Conservation (phyloP, 305 asterid species). For the Plantago lanceolata region DNA sequence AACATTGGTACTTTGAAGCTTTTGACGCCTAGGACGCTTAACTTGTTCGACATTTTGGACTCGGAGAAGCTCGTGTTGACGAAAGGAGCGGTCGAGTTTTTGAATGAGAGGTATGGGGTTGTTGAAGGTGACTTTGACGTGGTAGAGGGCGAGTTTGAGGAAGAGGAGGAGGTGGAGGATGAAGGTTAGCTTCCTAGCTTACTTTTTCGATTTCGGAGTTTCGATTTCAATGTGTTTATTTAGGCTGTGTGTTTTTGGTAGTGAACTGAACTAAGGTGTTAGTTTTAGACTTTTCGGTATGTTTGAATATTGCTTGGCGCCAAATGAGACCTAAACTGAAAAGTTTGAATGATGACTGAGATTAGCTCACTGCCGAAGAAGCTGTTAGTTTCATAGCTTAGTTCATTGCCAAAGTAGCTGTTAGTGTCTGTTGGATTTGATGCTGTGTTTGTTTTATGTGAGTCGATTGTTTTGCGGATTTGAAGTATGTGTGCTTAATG, state of each 20-base stretch:
- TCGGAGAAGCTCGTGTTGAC: constrained; percentile 71
- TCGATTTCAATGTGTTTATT: no score
- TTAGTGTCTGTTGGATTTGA: background rate
- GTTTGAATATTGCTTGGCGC: background rate
- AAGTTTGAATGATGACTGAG: no score
- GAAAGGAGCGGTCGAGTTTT: constrained; percentile 61
- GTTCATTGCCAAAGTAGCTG: background rate
- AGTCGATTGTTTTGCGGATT: background rate
- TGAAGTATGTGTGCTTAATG: background rate
- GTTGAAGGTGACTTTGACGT: constrained; percentile 38
- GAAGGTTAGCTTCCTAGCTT: constrained; percentile 42
- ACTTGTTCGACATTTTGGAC: constrained; percentile 82
- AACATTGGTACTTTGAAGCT: constrained; percentile 73
- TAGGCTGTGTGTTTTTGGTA: background rate
- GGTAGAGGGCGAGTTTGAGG: constrained; percentile 44
- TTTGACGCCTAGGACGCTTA: constrained; percentile 87
- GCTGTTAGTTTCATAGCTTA: no score
- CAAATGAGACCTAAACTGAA: background rate
- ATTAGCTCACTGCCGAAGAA: no score
- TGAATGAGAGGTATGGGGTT: constrained; percentile 76
- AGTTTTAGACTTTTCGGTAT: background rate
- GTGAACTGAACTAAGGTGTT: background rate
- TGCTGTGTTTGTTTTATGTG: background rate
- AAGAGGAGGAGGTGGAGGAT: constrained; percentile 33
- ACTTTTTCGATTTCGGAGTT: constrained; percentile 1